Base-by-base conservation (phyloP, 768 basidiomycete genomes). In the Hypsizygus marmoreus region DNA sequence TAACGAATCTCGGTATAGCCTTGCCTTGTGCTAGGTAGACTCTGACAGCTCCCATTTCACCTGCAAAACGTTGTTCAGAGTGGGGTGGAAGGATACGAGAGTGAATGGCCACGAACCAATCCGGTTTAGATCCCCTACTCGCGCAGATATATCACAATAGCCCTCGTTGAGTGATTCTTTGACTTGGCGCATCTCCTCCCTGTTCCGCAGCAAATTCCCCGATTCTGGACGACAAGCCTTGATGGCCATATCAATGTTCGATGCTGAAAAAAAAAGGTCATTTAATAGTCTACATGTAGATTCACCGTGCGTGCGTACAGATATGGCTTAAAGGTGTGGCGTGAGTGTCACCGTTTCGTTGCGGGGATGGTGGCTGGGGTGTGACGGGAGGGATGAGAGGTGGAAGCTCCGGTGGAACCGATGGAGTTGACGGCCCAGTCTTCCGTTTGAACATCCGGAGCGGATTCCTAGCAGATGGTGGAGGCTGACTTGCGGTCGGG, bases 101-200 rank as follows among this genome's bases (percentile, higher is more conserved):
- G 20, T 34, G 12, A 20, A 24, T 16, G 23, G 17, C 31, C 31
- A 55, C 76, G 35, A 50, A 82, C 88, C 89, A n/a, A 84, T 70
- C 31, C 76, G 63, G 24, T 69, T 74, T 42, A 92, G 65, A 58
- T 89, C 78, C 6, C 77, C 79, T 13, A 72, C 71, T 33, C 76
- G 70, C 1, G 86, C 88, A 39, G 83, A 84, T 10, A 84, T 65
- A 62, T 93, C 91, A 52, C 91, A 92, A 57, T 92, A 93, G 2
- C 87, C 85, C 50, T 90, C 87, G 50, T 88, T 73, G n/a, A 87
- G 58, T 6, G 82, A 81, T 58, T 91, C 89, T 53, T 79, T 85
- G 24, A 94, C 79, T 37, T 74, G 70, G 47, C 80, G 78, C 84
- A 91, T 86, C 31, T 80, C 72, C 58, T 84, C 73, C 35, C 80